Conservation (phyloP, 306 rosid species). For the Prosopis cineraria region DNA sequence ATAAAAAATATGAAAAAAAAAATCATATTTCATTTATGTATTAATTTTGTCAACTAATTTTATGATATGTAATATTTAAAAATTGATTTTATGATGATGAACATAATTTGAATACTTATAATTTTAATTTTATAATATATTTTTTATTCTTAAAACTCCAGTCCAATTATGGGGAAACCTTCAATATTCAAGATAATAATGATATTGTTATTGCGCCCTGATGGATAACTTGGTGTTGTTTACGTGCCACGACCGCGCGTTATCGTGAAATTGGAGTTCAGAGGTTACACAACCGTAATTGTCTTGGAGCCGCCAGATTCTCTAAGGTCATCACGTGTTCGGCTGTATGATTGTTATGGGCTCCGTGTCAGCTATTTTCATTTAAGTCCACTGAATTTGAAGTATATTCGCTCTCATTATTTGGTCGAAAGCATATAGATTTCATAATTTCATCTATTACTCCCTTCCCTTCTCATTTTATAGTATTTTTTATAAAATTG, state of each 20-base stretch:
- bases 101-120: too few relatives aligned
- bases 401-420: background rate
- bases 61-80: too few relatives aligned
- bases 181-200: background rate
- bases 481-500: too few relatives aligned
- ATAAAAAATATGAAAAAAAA: too few relatives aligned
- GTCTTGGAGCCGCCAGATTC: conserved; percentile 30
- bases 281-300: conserved; percentile 3
- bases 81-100: too few relatives aligned
- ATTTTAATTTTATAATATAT: too few relatives aligned
- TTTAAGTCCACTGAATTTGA: conserved; percentile 32
- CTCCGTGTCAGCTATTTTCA: background rate
- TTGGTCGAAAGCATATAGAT: background rate
- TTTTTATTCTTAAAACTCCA: background rate
- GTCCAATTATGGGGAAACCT: background rate
- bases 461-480: too few relatives aligned
- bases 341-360: conserved; percentile 6
- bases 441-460: too few relatives aligned
- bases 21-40: too few relatives aligned
- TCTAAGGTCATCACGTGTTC: conserved; percentile 27
- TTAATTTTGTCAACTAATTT: too few relatives aligned
- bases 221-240: background rate
- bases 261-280: background rate
- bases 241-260: background rate
- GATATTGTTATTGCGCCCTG: background rate